These are phyloP conservation scores for Selaginella tamariscina DNA, from an alignment of 75 land plant genomes.

Conservation along the genomic window DNA sequence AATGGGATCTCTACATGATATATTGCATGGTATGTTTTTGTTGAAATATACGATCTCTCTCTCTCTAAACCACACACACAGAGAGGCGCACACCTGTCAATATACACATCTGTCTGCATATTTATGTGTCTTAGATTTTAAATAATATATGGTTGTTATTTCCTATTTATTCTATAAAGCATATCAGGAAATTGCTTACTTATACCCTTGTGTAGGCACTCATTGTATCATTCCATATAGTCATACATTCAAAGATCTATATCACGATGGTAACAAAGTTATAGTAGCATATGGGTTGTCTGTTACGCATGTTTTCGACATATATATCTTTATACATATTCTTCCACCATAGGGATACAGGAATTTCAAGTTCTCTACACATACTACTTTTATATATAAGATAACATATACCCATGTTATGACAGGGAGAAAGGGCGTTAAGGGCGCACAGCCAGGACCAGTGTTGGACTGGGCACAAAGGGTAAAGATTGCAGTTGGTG, in stretches of 20 bases:
- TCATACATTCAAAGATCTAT: constrained; percentile 4
- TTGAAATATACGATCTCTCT: too few species aligned
- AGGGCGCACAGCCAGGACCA: constrained; percentile 86
- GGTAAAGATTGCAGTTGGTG: constrained; percentile 53
- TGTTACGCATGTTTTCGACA: not conserved
- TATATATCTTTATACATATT: too few species aligned
- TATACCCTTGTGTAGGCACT: not conserved
- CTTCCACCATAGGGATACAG: too few species aligned
- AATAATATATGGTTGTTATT: too few species aligned
- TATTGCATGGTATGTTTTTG: constrained; percentile 28
- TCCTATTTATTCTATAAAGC: too few species aligned
- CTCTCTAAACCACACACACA: too few species aligned
- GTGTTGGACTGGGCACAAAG: constrained; percentile 69
- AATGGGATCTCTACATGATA: constrained; percentile 37
- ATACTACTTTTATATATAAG: not conserved
- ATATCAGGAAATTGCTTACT: not conserved
- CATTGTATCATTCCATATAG: not conserved
- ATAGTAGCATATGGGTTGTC: not conserved
- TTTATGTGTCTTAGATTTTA: not conserved
- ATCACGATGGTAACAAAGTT: not conserved
- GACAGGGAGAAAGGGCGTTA: constrained; percentile 78
- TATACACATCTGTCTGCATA: not conserved
- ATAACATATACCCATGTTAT: not conserved
- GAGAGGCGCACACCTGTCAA: too few species aligned
- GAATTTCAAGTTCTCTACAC: not conserved